Conservation (phyloP, 306 rosid genomes). For the peach (Prunus persica) region DNA sequence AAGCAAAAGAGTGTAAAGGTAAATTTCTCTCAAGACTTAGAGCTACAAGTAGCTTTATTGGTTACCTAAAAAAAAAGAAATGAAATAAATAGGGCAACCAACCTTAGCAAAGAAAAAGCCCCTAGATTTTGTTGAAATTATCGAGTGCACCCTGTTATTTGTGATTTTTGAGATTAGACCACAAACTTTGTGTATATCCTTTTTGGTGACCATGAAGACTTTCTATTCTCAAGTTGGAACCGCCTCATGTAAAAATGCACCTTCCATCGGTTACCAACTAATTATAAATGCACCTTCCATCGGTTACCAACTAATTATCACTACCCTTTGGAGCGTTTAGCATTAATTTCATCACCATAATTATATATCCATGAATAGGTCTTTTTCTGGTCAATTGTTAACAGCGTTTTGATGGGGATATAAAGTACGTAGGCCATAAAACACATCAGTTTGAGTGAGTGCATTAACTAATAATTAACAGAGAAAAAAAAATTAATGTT, state of each 20-base stretch:
- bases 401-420: not conserved
- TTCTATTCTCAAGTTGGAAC: not conserved
- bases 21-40: not conserved
- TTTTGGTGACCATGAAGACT: not conserved
- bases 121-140: not conserved
- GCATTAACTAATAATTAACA: not conserved
- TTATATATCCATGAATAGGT: not conserved
- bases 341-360: not conserved
- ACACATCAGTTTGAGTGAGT: not conserved
- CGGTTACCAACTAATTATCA: not conserved
- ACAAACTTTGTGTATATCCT: not conserved
- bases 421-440: not conserved
- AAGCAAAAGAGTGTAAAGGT: no score
- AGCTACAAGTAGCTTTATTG: not conserved
- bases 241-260: not conserved
- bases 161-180: not conserved
- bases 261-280: not conserved
- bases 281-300: not conserved
- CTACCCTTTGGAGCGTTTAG: not conserved
- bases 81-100: not conserved
- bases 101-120: not conserved
- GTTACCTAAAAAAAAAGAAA: not conserved
- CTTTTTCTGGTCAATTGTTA: not conserved
- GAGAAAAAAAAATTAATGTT: no score
- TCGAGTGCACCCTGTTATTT: not conserved